Evolutionary conservation across 2,329 filamentous ascomycete genomes (phyloP), one percentile per base, ranked within the genome.

Genomic region (Talaromyces sp.): DNA sequence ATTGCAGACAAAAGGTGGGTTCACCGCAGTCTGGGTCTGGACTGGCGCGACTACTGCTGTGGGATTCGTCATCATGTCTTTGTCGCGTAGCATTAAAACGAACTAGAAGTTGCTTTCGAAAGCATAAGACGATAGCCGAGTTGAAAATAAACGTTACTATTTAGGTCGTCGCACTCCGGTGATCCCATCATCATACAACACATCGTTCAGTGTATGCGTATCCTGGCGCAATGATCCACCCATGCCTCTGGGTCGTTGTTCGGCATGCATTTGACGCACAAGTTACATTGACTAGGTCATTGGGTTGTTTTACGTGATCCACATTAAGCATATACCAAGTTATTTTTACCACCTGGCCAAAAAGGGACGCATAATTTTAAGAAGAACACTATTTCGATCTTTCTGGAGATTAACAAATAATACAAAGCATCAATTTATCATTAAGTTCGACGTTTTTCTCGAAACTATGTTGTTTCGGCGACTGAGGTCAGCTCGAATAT

Each of bases 1-100:
- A 16, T 31, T 57, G n/a, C 56, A 57, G 27, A 44, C 31, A 47
- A 47, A n/a, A 30, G 56, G 44, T 9, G 56, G 56, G 8, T 57
- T 57, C 36, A 57, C 30, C 16, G 56, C 36, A 10, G 56, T 57
- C 36, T 57, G 56, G 56, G 30, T 40, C 28, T 57, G 56, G 56
- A 44, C 56, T 9, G 56, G 56, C 23, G 27, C 47, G 18, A 57
- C 56, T 5, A 36, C 56, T 57, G 56, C 42, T 14, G 36, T 57
- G 33, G 56, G 56, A 40, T 40, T 44, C 23, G 44, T 40, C 33
- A 57, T 57, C 27, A 57, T 57, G 56, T 31, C 47, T 31, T 31
- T 57, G 16, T 30, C 56, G 42, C 36, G 56, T 14, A 36, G 56
- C 16, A 44, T 27, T 30, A 57, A 57, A 36, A 44, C 56, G 10